Conservation (phyloP, 371 early-diverging fungal genomes). For the Nematocida minor region DNA sequence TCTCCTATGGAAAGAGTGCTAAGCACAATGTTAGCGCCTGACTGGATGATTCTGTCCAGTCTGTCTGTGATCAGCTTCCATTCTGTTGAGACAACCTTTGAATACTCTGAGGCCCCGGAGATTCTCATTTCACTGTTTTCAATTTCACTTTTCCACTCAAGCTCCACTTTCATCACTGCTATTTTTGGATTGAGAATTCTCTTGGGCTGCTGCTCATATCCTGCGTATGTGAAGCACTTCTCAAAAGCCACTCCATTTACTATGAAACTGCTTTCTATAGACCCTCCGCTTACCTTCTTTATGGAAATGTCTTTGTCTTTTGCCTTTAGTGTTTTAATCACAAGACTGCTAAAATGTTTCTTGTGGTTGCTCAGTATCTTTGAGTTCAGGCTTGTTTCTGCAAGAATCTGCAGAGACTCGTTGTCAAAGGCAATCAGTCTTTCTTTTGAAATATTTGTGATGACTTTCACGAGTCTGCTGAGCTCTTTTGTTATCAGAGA, state of each 20-base stretch:
- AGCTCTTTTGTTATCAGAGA: slow-evolving; percentile 86
- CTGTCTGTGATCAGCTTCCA: slow-evolving; percentile 97
- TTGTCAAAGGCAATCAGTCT: slow-evolving; percentile 64
- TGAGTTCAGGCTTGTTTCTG: slow-evolving; percentile 91
- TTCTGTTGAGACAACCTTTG: slow-evolving; percentile 97
- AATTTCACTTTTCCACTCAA: slow-evolving; percentile 97
- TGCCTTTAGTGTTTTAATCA: slow-evolving; percentile 85
- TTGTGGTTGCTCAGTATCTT: slow-evolving; percentile 91
- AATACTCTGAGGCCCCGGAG: slow-evolving; percentile 86
- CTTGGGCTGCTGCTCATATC: slow-evolving; percentile 99
- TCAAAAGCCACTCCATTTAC: slow-evolving; percentile 97
- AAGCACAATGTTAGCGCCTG: slow-evolving; percentile 97
- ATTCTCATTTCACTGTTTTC: slow-evolving; percentile 99
- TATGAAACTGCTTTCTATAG: slow-evolving; percentile 86
- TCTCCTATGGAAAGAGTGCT: slow-evolving; percentile 96
- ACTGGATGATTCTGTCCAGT: slow-evolving; percentile 84
- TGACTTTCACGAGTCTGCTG: slow-evolving; percentile 69
- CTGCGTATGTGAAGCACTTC: slow-evolving; percentile 98
- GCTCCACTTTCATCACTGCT: slow-evolving; percentile 85
- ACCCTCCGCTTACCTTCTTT: slow-evolving; percentile 94
- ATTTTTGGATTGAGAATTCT: slow-evolving; percentile 84
- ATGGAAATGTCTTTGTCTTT: slow-evolving; percentile 71
- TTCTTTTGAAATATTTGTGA: slow-evolving; percentile 25
- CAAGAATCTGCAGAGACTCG: slow-evolving; percentile 82
- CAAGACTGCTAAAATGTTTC: slow-evolving; percentile 92